phyloP scores from a whole-genome alignment of 768 basidiomycete genomes.

The Boletus huronensis region DNA sequence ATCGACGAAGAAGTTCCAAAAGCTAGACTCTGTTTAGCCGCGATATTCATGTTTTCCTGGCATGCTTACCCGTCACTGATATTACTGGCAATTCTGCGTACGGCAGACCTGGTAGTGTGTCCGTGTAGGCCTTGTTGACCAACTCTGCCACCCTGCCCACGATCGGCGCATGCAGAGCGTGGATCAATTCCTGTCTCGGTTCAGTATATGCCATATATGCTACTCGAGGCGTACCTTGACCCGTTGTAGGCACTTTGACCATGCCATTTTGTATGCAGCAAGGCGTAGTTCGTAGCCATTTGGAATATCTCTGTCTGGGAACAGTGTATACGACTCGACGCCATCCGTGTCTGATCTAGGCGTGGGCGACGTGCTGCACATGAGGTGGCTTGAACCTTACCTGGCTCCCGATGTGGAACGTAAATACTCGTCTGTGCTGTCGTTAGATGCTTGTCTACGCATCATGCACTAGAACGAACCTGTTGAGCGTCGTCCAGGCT shows the following conservation, averaged over 20 bases:
- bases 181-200: conserved; percentile 40
- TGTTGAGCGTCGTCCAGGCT: conserved; percentile 25
- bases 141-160: conserved; percentile 42
- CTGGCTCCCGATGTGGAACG: conserved; percentile 24
- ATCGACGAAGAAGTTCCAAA: conserved; percentile 45
- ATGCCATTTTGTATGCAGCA: conserved; percentile 52
- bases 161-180: conserved; percentile 46
- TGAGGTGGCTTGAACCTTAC: conserved; percentile 11
- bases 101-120: conserved; percentile 52
- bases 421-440: conserved; percentile 27
- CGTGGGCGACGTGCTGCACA: background rate
- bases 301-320: conserved; percentile 29
- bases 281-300: conserved; percentile 42
- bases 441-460: conserved; percentile 8
- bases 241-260: conserved; percentile 55
- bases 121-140: conserved; percentile 43
- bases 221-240: conserved; percentile 45
- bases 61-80: conserved; percentile 47
- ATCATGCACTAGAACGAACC: conserved; percentile 16
- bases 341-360: conserved; percentile 12
- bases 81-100: conserved; percentile 59
- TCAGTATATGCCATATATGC: conserved; percentile 3
- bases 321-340: conserved; percentile 24
- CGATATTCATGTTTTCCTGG: background rate
- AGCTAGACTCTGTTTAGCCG: conserved; percentile 30